phyloP scores from a whole-genome alignment of 2,329 filamentous ascomycete species.

The Fragosphaeria purpurea region DNA sequence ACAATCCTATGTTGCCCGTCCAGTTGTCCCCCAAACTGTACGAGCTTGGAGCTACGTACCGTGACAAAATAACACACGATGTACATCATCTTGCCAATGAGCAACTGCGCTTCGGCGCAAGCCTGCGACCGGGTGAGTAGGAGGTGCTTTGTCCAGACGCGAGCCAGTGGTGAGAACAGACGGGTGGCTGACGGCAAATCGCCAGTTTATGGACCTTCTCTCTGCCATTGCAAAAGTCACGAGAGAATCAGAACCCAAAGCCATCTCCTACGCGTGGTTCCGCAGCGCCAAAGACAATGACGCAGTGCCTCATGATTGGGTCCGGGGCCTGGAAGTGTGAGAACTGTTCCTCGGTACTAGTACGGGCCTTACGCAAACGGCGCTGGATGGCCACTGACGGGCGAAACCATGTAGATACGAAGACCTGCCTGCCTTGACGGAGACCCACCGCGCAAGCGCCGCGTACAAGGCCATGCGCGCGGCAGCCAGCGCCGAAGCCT shows the following conservation, averaged over 20 bases:
- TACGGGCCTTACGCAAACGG: too few species aligned
- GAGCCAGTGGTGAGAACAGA: too few species aligned
- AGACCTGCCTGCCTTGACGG: slow-evolving; percentile 7
- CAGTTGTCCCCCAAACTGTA: too few species aligned
- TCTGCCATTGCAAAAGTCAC: slow-evolving; percentile 8
- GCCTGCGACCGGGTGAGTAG: slow-evolving; percentile 9
- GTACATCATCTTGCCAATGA: slow-evolving; percentile 8
- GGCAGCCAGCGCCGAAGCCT: slow-evolving; percentile 7
- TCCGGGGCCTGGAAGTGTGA: slow-evolving; percentile 12
- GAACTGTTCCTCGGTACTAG: neutral
- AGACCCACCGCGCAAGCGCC: slow-evolving; percentile 9
- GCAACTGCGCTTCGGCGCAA: slow-evolving; percentile 6
- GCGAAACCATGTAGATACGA: slow-evolving; percentile 5
- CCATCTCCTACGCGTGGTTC: slow-evolving; percentile 12
- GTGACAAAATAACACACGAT: neutral
- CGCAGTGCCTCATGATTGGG: slow-evolving; percentile 10
- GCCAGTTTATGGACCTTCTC: slow-evolving; percentile 9
- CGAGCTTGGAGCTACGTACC: too few species aligned
- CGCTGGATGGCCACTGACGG: neutral
- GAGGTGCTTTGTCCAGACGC: too few species aligned
- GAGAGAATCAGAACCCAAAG: slow-evolving; percentile 3
- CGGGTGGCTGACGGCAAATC: too few species aligned
- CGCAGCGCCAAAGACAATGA: slow-evolving; percentile 12
- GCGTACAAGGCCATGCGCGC: slow-evolving; percentile 11
- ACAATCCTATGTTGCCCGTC: too few species aligned